These are phyloP conservation scores for Syzygium aromaticum DNA, from an alignment of 345 rosid species.

Conservation along the genomic window DNA sequence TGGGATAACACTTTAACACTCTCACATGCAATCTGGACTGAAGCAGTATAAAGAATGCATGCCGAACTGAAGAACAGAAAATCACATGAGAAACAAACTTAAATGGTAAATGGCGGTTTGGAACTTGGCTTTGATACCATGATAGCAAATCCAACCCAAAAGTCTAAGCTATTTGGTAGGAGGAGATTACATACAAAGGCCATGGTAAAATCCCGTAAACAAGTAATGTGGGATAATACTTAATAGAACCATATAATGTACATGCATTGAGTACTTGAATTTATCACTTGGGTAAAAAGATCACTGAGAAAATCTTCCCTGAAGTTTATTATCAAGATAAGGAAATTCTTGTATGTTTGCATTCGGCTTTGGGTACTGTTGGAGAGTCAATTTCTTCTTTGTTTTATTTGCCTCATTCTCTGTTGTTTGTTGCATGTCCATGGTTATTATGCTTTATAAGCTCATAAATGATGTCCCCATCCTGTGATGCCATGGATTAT, in stretches of 20 bases:
- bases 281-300: background rate
- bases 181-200: background rate
- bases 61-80: background rate
- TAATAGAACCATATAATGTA: background rate
- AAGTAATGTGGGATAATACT: background rate
- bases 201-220: background rate
- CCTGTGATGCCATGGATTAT: background rate
- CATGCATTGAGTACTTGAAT: background rate
- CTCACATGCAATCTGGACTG: background rate
- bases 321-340: background rate
- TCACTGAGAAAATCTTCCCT: background rate
- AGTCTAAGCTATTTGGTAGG: background rate
- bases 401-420: background rate
- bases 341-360: background rate
- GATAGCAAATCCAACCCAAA: background rate
- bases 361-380: background rate
- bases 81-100: background rate
- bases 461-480: background rate
- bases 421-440: background rate
- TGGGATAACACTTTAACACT: background rate
- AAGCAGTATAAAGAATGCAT: background rate
- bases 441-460: background rate
- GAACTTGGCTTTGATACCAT: background rate
- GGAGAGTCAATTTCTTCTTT: background rate
- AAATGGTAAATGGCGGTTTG: background rate